Evolutionary conservation across 495 filamentous ascomycete species (phyloP), one percentile per base, ranked within the genome.

Genomic region (Friedmanniomyces endolithicus): DNA sequence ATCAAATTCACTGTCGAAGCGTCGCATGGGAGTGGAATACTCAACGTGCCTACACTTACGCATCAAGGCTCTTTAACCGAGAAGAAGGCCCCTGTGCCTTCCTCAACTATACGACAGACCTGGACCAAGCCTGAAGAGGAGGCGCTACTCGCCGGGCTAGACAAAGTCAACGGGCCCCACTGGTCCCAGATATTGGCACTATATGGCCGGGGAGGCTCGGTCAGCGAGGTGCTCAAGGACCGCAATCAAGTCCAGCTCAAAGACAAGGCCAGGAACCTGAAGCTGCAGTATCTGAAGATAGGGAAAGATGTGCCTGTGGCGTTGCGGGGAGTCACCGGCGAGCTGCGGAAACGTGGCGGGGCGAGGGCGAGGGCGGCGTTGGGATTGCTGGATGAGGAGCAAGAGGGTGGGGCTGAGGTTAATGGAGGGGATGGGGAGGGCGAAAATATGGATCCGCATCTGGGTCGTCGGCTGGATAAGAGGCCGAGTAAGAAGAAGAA

Each of bases 241-340:
- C 81, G 90, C 39, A 94, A 90, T 48, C 90, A 97, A 65, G 90
- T 96, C 0, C 90, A 96, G 64, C 74, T 96, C 14, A 96, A 96
- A 64, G 90, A 97, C 64, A 97, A 97, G 66, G 90, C 90, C 9
- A 76, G 90, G 34, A 97, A 97, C 54, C 67, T 97, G 52, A 97
- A 97, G 67, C 76, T 97, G 0, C 95, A 94, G 71, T 95, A 95
- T 68, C 72, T 97, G 49, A 97, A 97, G 71, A 90, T 83, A 24
- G 85, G 85, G 16, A 90, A 87, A 16, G 90, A 97, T 65, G 90
- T 97, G 56, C 90, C 90, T 0, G 87, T 87, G 62, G 94, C 94
- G 56, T 72, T 97, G 29, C 84, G 90, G 64, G 87, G 82, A 45
- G 90, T 97, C 31, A 97, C 90, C 0, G 90, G 90, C 12, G 90